These are phyloP conservation scores for Boletellus deceptivus DNA, from an alignment of 1,284 basidiomycete genomes.

Conservation along the genomic window DNA sequence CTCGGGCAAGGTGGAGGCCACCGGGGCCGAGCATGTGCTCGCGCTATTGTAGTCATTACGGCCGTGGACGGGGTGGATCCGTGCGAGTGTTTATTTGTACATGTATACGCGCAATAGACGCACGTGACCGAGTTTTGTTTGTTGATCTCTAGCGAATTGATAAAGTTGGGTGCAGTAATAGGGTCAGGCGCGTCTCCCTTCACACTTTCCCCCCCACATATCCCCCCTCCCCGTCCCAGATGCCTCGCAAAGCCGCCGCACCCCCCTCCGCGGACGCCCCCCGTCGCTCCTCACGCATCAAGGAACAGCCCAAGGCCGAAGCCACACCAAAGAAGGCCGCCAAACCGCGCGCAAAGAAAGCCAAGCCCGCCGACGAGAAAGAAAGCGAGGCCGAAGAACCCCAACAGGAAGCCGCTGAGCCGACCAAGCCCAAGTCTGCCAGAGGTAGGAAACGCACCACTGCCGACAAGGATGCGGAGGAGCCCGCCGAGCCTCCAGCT, in stretches of 20 bases:
- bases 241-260: slow-evolving; percentile 69
- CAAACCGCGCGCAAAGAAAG: slow-evolving; percentile 60
- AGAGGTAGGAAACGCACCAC: slow-evolving; percentile 55
- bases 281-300: slow-evolving; percentile 72
- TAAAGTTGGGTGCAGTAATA: slow-evolving; percentile 32
- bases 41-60: slow-evolving; percentile 41
- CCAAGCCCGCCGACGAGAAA: slow-evolving; percentile 36
- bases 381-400: slow-evolving; percentile 36
- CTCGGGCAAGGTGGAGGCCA: slow-evolving; percentile 54
- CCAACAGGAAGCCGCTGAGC: slow-evolving; percentile 28
- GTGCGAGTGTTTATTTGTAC: slow-evolving; percentile 26
- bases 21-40: slow-evolving; percentile 66
- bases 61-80: slow-evolving; percentile 7
- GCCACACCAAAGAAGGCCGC: slow-evolving; percentile 52
- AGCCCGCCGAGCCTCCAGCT: slow-evolving; percentile 40
- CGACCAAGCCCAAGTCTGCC: slow-evolving; percentile 52
- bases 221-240: slow-evolving; percentile 23
- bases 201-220: slow-evolving; percentile 10
- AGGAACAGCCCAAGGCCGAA: slow-evolving; percentile 61
- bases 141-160: slow-evolving; percentile 29
- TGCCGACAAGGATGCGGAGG: slow-evolving; percentile 33
- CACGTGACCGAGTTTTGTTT: slow-evolving; percentile 37
- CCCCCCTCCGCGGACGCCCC: slow-evolving; percentile 37
- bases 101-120: slow-evolving; percentile 27
- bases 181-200: slow-evolving; percentile 31